These are phyloP conservation scores for Tylopilus sp. DNA, from an alignment of 768 basidiomycete genomes.

Conservation along the genomic window DNA sequence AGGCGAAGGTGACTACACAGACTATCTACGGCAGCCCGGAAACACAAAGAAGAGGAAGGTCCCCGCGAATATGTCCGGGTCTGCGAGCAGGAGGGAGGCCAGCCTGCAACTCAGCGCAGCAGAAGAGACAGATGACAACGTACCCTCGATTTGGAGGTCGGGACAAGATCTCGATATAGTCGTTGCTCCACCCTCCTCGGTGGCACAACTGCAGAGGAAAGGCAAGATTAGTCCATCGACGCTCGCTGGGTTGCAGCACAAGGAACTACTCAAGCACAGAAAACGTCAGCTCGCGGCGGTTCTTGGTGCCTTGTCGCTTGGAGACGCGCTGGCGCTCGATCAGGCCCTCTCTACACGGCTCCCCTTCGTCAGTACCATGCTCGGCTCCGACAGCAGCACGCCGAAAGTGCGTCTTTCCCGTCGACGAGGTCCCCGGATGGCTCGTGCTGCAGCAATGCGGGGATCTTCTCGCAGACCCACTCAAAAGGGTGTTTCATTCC, in stretches of 20 bases:
- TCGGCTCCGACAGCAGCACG: conserved; percentile 26
- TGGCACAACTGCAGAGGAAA: conserved; percentile 23
- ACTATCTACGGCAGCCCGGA: conserved; percentile 71
- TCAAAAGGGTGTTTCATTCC: conserved; percentile 41
- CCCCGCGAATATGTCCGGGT: conserved; percentile 54
- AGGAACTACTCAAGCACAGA: conserved; percentile 65
- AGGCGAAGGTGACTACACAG: conserved; percentile 63
- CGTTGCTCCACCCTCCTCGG: conserved; percentile 17
- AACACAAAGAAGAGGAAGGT: conserved; percentile 91
- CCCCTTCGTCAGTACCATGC: conserved; percentile 34
- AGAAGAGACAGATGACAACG: conserved; percentile 37
- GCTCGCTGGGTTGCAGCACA: conserved; percentile 68
- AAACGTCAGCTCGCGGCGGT: conserved; percentile 71
- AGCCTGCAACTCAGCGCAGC: conserved; percentile 42
- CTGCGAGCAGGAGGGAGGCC: conserved; percentile 41
- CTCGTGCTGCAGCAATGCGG: conserved; percentile 38
- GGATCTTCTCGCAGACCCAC: conserved; percentile 4
- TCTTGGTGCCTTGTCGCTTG: conserved; percentile 61
- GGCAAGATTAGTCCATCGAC: conserved; percentile 59
- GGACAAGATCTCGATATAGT: conserved; percentile 25
- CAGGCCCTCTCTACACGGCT: conserved; percentile 61
- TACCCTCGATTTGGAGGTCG: conserved; percentile 24
- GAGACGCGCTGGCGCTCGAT: conserved; percentile 72
- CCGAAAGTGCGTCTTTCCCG: conserved; percentile 52
- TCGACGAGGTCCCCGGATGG: conserved; percentile 49